A percentile compares a stretch with the other conserved stretches of the same genome.
Conservation (phyloP, 2,329 filamentous ascomycete species). For the Ceratocystis albifundus region DNA sequence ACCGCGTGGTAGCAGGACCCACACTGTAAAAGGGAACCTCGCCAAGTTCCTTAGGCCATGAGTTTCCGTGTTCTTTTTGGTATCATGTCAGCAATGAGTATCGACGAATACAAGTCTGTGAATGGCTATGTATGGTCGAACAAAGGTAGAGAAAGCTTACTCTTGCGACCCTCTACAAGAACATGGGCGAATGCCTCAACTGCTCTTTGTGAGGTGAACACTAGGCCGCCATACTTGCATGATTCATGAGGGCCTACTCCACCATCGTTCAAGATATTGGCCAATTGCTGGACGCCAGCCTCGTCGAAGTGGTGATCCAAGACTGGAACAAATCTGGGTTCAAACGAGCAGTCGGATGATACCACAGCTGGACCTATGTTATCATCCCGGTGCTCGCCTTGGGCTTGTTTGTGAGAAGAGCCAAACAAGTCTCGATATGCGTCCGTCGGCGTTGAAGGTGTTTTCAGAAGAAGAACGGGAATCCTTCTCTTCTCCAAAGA, state of each 20-base stretch:
- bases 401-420: constrained; percentile 26
- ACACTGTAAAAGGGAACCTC: constrained; percentile 61
- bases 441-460: constrained; percentile 58
- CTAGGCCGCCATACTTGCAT: constrained; percentile 56
- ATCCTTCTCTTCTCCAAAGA: constrained; percentile 25
- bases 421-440: constrained; percentile 60
- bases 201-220: constrained; percentile 74
- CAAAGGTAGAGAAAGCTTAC: constrained; percentile 7
- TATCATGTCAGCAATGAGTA: background rate
- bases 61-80: constrained; percentile 13
- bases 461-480: constrained; percentile 66
- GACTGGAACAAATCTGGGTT: constrained; percentile 63
- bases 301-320: constrained; percentile 58
- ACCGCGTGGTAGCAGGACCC: constrained; percentile 67
- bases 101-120: background rate
- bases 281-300: constrained; percentile 44
- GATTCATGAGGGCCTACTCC: constrained; percentile 31
- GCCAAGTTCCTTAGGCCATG: constrained; percentile 27
- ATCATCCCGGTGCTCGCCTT: background rate
- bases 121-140: background rate
- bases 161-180: constrained; percentile 31
- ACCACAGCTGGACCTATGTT: too few relatives aligned
- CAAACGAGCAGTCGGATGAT: constrained; percentile 36
- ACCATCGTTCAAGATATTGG: constrained; percentile 37
- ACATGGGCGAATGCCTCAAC: constrained; percentile 64